Conservation (phyloP, 208 protist species). For the Leishmania guyanensis region DNA sequence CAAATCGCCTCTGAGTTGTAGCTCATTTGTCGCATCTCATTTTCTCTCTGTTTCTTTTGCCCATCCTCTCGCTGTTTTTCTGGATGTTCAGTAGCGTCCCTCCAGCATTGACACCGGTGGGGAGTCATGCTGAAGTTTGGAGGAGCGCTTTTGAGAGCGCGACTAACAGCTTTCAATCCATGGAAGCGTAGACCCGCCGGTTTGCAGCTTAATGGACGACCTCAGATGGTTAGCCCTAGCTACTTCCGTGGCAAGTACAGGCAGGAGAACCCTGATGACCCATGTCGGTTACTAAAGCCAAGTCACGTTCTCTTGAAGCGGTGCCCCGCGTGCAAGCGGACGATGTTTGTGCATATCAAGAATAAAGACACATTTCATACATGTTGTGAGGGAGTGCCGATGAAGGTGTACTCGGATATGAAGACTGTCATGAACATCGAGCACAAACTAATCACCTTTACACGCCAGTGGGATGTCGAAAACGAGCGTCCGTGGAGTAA, state of each 20-base stretch:
- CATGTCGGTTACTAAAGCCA: conserved; percentile 68
- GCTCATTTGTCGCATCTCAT: not conserved
- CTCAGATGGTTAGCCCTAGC: conserved; percentile 78
- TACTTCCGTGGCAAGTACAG: conserved; percentile 60
- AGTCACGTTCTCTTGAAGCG: conserved; percentile 83
- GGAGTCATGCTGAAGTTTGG: conserved; percentile 37
- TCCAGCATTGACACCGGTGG: not conserved
- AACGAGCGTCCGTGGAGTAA: conserved; percentile 81
- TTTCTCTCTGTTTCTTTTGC: conserved; percentile 21
- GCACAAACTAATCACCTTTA: conserved; percentile 52
- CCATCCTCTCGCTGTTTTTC: conserved; percentile 26
- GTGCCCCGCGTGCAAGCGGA: conserved; percentile 76
- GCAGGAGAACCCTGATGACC: conserved; percentile 79
- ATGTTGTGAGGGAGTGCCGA: conserved; percentile 82
- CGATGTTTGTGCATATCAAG: conserved; percentile 59
- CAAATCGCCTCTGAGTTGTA: not conserved
- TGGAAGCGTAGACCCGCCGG: conserved; percentile 82
- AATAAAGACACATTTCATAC: conserved; percentile 77
- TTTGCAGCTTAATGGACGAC: conserved; percentile 65
- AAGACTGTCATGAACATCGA: conserved; percentile 78
- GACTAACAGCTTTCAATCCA: conserved; percentile 79
- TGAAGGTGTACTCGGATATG: conserved; percentile 84
- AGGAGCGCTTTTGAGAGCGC: conserved; percentile 31
- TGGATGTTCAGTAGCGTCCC: not conserved
- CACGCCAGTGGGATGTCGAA: conserved; percentile 83